phyloP scores from a whole-genome alignment of 441 rosid species.

The Geranium incanum region DNA sequence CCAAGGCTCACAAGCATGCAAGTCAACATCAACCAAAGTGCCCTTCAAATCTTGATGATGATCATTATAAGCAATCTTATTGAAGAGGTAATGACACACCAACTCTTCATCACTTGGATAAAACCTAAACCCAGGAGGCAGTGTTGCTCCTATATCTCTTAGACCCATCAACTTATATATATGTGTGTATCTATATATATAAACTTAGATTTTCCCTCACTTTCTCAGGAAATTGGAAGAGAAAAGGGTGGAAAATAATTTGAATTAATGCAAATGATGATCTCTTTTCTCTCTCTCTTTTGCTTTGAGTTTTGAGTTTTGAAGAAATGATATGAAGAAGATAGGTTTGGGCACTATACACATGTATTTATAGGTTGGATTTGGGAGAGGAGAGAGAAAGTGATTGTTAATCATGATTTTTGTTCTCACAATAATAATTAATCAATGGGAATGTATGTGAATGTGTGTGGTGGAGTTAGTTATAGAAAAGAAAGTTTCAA shows the following conservation, averaged over 20 bases:
- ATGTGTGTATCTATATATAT: not conserved
- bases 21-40: constrained; percentile 76
- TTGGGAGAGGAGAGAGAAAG: not conserved
- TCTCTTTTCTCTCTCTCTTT: no score
- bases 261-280: not conserved
- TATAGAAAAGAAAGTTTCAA: constrained; percentile 30
- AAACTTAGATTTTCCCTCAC: not conserved
- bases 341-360: not conserved
- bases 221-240: not conserved
- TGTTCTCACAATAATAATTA: not conserved
- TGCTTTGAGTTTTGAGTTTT: no score
- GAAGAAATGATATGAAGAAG: not conserved
- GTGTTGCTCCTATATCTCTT: constrained; percentile 84
- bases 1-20: constrained; percentile 99
- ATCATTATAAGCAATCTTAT: constrained; percentile 53
- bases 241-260: not conserved
- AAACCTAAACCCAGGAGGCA: constrained; percentile 97
- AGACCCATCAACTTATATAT: constrained; percentile 45
- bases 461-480: constrained; percentile 21
- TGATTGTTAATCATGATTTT: no score
- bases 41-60: constrained; percentile 42
- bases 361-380: not conserved
- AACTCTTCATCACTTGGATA: constrained; percentile 94
- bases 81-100: constrained; percentile 86
- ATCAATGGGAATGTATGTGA: not conserved